phyloP scores from a whole-genome alignment of 225 moss, liverwort and hornwort genomes.

The Takakia lepidozioides region DNA sequence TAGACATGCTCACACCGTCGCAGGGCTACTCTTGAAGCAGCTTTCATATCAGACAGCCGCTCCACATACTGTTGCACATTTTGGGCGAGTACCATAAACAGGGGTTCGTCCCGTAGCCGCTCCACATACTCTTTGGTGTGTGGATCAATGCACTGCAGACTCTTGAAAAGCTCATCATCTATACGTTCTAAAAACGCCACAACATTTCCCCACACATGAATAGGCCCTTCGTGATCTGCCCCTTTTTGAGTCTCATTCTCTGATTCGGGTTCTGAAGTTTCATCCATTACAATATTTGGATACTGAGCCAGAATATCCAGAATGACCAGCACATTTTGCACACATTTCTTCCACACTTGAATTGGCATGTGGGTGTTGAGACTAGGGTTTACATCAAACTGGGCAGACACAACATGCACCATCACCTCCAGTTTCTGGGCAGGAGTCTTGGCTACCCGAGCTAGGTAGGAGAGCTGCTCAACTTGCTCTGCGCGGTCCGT shows the following conservation, averaged over 20 bases:
- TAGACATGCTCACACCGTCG: slow-evolving; percentile 89
- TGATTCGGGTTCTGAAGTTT: slow-evolving; percentile 67
- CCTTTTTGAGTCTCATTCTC: slow-evolving; percentile 97
- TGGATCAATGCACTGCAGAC: slow-evolving; percentile 93
- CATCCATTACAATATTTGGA: slow-evolving; percentile 88
- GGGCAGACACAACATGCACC: slow-evolving; percentile 91
- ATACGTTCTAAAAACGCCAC: slow-evolving; percentile 90
- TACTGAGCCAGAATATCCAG: slow-evolving; percentile 81
- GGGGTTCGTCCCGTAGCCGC: slow-evolving; percentile 63
- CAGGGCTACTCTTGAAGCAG: slow-evolving; percentile 72
- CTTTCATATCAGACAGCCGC: slow-evolving; percentile 67
- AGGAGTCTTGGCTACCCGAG: slow-evolving; percentile 90
- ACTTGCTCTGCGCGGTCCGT: slow-evolving; percentile 97
- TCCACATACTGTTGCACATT: slow-evolving; percentile 95
- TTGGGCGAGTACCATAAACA: slow-evolving; percentile 87
- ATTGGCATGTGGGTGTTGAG: slow-evolving; percentile 99
- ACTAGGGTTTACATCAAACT: slow-evolving; percentile 93
- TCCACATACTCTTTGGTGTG: slow-evolving; percentile 98
- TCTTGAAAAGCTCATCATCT: slow-evolving; percentile 97
- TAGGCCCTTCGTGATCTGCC: slow-evolving; percentile 63
- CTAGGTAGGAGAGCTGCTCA: slow-evolving; percentile 83
- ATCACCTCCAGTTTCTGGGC: slow-evolving; percentile 94
- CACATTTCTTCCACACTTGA: slow-evolving; percentile 88
- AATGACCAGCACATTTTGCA: slow-evolving; percentile 74
- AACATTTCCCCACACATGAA: slow-evolving; percentile 98